Conservation (phyloP, 2,329 filamentous ascomycete genomes). For the Gnomoniopsis sp. region DNA sequence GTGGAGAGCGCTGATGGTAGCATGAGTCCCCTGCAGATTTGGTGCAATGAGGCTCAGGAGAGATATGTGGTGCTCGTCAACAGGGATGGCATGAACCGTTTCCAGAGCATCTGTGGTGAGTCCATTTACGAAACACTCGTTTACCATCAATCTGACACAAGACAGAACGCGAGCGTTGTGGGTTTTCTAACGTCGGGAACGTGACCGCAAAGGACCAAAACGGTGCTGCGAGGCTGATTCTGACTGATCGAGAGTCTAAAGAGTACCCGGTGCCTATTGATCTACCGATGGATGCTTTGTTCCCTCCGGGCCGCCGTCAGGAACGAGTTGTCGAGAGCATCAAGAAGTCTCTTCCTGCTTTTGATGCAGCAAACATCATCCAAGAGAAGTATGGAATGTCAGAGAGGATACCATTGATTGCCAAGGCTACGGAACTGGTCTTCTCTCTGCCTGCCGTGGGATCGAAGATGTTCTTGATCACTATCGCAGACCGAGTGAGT, state of each 20-base stretch:
- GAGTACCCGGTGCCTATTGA: slow-evolving; percentile 77
- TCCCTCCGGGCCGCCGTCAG: slow-evolving; percentile 83
- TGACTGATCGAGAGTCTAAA: slow-evolving; percentile 76
- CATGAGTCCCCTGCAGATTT: slow-evolving; percentile 95
- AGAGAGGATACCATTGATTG: slow-evolving; percentile 18
- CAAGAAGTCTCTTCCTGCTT: slow-evolving; percentile 63
- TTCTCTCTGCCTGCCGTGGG: slow-evolving; percentile 84
- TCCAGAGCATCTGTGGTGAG: slow-evolving; percentile 59
- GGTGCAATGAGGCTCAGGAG: slow-evolving; percentile 97
- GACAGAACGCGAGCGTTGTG: slow-evolving; percentile 77
- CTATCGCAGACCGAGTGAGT: slow-evolving; percentile 74
- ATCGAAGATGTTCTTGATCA: slow-evolving; percentile 97
- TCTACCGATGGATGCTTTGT: slow-evolving; percentile 82
- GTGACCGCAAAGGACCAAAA: slow-evolving; percentile 60
- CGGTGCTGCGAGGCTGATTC: slow-evolving; percentile 68
- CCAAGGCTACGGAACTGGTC: slow-evolving; percentile 74
- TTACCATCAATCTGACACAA: slow-evolving; percentile 12
- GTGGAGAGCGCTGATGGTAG: slow-evolving; percentile 85
- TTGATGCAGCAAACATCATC: slow-evolving; percentile 67
- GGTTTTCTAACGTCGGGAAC: slow-evolving; percentile 85
- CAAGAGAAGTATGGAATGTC: slow-evolving; percentile 55
- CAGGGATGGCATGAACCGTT: slow-evolving; percentile 74
- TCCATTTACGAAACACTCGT: slow-evolving; percentile 11
- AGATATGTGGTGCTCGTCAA: slow-evolving; percentile 91
- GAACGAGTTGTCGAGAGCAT: slow-evolving; percentile 70